A percentile compares a stretch with the other conserved stretches of the same genome.
Evolutionary conservation across 768 basidiomycete genomes (phyloP).

Genomic region (Lactarius evosmus): DNA sequence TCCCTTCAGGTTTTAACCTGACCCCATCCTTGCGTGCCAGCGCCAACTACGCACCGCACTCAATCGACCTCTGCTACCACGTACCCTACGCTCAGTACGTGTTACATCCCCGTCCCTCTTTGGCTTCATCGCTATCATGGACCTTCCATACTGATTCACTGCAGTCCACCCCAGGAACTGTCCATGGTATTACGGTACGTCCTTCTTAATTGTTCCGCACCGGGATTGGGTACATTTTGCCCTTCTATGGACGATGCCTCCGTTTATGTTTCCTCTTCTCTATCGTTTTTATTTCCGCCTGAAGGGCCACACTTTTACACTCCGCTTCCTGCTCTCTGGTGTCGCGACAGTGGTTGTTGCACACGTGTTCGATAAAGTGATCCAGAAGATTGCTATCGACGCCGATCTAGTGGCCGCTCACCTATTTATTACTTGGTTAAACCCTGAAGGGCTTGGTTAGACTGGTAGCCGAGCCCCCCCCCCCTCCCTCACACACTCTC

Average conservation of each 20-base stretch:
- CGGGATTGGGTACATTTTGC: neutral
- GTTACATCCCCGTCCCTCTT: neutral
- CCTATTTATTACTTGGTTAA: neutral
- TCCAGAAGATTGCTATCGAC: neutral
- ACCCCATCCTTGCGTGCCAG: neutral
- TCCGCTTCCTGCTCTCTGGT: neutral
- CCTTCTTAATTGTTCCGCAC: neutral
- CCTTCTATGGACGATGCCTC: neutral
- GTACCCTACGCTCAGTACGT: slow-evolving; percentile 2
- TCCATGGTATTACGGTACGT: slow-evolving; percentile 12
- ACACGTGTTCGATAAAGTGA: neutral
- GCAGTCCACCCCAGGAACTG: neutral
- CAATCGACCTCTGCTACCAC: neutral
- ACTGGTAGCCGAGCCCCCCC: neutral
- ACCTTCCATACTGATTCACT: neutral
- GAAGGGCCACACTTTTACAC: neutral
- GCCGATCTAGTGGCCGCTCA: neutral
- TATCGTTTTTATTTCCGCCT: neutral
- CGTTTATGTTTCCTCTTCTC: neutral
- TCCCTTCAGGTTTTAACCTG: neutral
- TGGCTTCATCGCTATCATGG: neutral
- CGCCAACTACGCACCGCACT: neutral
- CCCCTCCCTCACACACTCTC: too few relatives aligned
- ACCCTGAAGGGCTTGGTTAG: slow-evolving; percentile 21
- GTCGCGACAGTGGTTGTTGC: neutral